Base-by-base conservation (phyloP, 257 asterid genomes). In the Gardenia jasminoides region DNA sequence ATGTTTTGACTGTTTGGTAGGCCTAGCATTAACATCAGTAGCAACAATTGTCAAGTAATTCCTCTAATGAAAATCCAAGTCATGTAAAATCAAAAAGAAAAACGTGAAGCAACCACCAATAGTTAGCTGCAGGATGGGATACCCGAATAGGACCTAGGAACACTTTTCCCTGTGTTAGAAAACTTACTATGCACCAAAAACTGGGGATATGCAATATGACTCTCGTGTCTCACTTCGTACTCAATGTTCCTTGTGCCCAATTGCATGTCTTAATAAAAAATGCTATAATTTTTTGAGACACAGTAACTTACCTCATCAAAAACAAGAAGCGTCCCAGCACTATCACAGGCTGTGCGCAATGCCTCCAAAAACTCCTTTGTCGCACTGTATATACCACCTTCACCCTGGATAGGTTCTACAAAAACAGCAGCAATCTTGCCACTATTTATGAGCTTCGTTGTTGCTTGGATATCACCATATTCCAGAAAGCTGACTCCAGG, bases 401-500 rank as follows among this genome's bases (percentile, higher is more conserved):
- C 99, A 65, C 99, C 99, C 81, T 95, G 98, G 81, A 95, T 82
- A 28, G 98, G 99, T 71, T 95, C 99, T 75, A 93, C 97, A 83
- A 95, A 93, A 15, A 95, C 98, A 1, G 98, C 99, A 56, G 99
- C 99, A 65, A 93, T 78, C 78, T 85, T 96, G 30, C 94, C 92
- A 78, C 89, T 88, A 75, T 74, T 85, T 73, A 96, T 91, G 82
- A 89, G 59, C 28, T 92, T 90, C 2, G 81, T 90, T 33, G 97
- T 89, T 61, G 93, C 93, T 86, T 88, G 80, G 76, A 85, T 79
- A 85, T 93, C 72, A 16, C 98, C 98, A 62, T 93, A 96, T 78
- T 92, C 90, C 58, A 92, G 66, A 85, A 96, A 92, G 74, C 91
- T 90, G 72, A 93, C 97, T 70, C 98, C 98, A 2, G 99, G 98